Evolutionary conservation across 129 eudicot species (phyloP).

Genomic region (Chrysanthemum makinoi): DNA sequence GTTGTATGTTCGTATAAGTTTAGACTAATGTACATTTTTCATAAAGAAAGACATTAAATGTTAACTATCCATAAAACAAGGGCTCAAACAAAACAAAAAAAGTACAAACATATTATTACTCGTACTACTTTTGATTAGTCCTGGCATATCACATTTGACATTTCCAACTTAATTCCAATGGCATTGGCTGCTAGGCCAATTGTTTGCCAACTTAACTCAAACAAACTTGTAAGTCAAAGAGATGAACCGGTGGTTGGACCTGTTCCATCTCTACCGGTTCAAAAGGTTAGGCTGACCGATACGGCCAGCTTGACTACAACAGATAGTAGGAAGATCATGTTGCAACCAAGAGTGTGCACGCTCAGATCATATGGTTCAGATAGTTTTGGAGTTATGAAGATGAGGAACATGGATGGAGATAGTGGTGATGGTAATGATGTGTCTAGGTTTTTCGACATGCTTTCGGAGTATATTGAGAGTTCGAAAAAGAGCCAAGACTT

Average conservation of each 20-base stretch:
- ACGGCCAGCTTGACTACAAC: constrained; percentile 3
- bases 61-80: neutral
- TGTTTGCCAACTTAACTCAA: constrained; percentile 42
- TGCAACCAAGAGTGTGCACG: constrained; percentile 86
- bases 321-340: constrained; percentile 51
- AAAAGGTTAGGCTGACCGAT: constrained; percentile 31
- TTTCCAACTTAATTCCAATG: constrained; percentile 29
- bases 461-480: constrained; percentile 82
- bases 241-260: constrained; percentile 22
- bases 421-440: constrained; percentile 37
- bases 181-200: constrained; percentile 59
- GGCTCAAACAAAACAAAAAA: constrained; percentile 3
- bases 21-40: neutral
- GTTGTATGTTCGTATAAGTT: too few species aligned
- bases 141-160: constrained; percentile 9
- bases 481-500: constrained; percentile 82
- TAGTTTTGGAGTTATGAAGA: constrained; percentile 47
- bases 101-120: constrained; percentile 20
- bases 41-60: neutral
- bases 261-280: constrained; percentile 28
- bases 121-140: neutral
- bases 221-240: constrained; percentile 33
- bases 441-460: constrained; percentile 62
- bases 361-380: constrained; percentile 76
- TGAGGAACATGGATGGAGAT: constrained; percentile 15